These are phyloP conservation scores for Penicillium argentinense DNA, from an alignment of 495 filamentous ascomycete genomes.

Conservation along the genomic window DNA sequence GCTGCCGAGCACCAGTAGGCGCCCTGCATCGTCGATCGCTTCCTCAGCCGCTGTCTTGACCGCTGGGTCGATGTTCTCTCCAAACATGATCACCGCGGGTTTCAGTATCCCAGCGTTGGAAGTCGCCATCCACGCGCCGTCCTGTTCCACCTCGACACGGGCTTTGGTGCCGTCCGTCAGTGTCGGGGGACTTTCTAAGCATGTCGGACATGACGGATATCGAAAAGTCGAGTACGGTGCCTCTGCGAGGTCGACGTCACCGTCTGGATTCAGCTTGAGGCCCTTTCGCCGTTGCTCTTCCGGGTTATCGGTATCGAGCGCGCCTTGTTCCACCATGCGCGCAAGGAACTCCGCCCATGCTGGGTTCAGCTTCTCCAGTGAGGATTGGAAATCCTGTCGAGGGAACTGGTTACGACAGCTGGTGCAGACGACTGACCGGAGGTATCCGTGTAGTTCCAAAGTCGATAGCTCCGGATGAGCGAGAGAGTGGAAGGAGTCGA, in stretches of 20 bases:
- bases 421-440: constrained; percentile 78
- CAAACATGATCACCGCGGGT: constrained; percentile 93
- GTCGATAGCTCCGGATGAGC: constrained; percentile 76
- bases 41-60: constrained; percentile 78
- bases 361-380: constrained; percentile 79
- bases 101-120: constrained; percentile 84
- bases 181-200: constrained; percentile 64
- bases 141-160: constrained; percentile 68
- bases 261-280: constrained; percentile 86
- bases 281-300: constrained; percentile 66
- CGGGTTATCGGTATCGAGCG: constrained; percentile 74
- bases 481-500: constrained; percentile 85
- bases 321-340: constrained; percentile 67
- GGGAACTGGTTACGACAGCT: constrained; percentile 68
- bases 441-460: constrained; percentile 86
- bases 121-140: constrained; percentile 72
- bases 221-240: constrained; percentile 87
- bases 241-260: constrained; percentile 87
- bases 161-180: constrained; percentile 55
- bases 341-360: constrained; percentile 77
- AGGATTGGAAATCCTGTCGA: constrained; percentile 70
- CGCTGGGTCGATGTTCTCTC: constrained; percentile 69
- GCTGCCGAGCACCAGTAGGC: constrained; percentile 78
- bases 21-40: constrained; percentile 71
- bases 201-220: constrained; percentile 86